A percentile compares a stretch with the other conserved stretches of the same genome.
Conservation (phyloP, 768 basidiomycete genomes). For the Russula olivacea region DNA sequence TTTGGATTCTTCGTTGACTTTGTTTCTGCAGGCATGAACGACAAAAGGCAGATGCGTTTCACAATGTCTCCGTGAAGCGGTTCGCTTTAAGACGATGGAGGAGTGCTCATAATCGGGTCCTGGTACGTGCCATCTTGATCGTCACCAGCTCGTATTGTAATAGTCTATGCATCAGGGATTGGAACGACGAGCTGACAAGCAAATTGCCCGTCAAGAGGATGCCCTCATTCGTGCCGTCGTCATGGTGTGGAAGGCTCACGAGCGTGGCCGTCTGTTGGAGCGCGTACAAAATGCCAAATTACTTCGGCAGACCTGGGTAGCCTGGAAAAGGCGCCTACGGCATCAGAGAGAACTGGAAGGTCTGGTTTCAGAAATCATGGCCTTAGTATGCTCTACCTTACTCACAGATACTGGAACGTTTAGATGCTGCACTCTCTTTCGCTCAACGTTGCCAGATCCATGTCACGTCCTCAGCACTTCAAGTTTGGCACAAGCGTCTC, state of each 20-base stretch:
- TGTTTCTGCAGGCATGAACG: conserved; percentile 38
- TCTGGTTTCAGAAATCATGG: conserved; percentile 26
- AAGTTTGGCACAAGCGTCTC: conserved; percentile 43
- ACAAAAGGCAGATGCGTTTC: conserved; percentile 40
- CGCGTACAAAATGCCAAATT: conserved; percentile 45
- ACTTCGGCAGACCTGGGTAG: conserved; percentile 40
- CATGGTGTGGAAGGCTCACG: conserved; percentile 64
- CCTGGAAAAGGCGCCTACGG: conserved; percentile 47
- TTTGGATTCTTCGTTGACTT: conserved; percentile 4
- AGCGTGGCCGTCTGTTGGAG: conserved; percentile 53
- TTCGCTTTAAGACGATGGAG: conserved; percentile 51
- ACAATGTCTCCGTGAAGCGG: conserved; percentile 42
- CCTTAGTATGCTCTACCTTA: background rate
- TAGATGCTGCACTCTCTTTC: conserved; percentile 42
- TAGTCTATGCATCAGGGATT: conserved; percentile 39
- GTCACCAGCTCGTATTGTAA: background rate
- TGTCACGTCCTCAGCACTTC: conserved; percentile 34
- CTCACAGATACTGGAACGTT: background rate
- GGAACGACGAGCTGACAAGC: conserved; percentile 52
- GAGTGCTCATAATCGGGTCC: conserved; percentile 42
- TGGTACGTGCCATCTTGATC: conserved; percentile 37
- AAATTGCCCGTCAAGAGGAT: conserved; percentile 50
- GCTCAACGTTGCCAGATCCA: conserved; percentile 41
- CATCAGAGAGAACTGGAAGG: conserved; percentile 42
- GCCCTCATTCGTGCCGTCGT: conserved; percentile 52